Conservation (phyloP, 139 green algal species). For the Penium margaritaceum region DNA sequence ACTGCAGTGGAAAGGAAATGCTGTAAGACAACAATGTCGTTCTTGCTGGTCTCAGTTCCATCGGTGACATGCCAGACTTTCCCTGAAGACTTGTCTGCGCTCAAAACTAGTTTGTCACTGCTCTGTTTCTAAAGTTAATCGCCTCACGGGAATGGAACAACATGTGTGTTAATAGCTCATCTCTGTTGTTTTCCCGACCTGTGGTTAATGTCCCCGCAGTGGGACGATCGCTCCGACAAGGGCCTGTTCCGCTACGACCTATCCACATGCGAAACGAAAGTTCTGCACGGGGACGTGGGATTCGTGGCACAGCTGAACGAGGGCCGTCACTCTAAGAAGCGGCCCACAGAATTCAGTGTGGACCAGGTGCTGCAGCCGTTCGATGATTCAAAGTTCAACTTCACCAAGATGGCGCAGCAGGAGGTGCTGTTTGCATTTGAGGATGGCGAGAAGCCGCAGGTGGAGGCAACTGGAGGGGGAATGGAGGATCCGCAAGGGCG, state of each 20-base stretch:
- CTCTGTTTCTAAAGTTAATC: too few species aligned
- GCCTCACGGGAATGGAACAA: too few species aligned
- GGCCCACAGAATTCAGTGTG: slow-evolving; percentile 88
- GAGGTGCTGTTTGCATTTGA: slow-evolving; percentile 89
- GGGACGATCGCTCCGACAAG: slow-evolving; percentile 49
- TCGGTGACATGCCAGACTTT: too few species aligned
- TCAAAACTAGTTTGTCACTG: too few species aligned
- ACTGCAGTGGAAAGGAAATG: too few species aligned
- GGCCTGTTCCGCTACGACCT: slow-evolving; percentile 90
- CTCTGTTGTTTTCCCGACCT: background rate
- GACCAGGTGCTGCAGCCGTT: slow-evolving; percentile 85
- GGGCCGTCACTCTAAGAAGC: slow-evolving; percentile 87
- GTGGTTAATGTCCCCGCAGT: slow-evolving; percentile 30
- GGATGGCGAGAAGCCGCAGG: slow-evolving; percentile 4
- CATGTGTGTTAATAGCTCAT: too few species aligned
- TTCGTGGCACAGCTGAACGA: slow-evolving; percentile 95
- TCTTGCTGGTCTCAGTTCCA: too few species aligned
- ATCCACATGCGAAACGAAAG: slow-evolving; percentile 73
- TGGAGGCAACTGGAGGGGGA: too few species aligned
- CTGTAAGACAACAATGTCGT: too few species aligned
- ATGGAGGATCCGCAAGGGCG: too few species aligned
- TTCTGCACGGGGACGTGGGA: slow-evolving; percentile 46
- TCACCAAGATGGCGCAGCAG: slow-evolving; percentile 79
- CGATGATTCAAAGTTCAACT: slow-evolving; percentile 85
- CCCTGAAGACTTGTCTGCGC: too few species aligned